Base-by-base conservation (phyloP, 2,329 filamentous ascomycete genomes). In the Lojkania enalia region DNA sequence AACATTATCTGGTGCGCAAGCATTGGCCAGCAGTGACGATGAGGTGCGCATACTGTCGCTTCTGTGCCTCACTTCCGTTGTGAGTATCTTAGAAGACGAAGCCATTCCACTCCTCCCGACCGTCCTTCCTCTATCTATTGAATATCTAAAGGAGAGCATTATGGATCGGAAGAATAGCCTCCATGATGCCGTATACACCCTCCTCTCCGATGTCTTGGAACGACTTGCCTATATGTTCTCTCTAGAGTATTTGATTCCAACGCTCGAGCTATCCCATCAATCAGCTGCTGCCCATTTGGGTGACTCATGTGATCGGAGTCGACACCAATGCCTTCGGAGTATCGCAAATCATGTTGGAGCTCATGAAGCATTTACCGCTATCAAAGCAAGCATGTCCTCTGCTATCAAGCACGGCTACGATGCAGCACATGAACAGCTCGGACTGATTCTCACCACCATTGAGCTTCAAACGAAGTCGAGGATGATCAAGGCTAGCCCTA, bases 201-300 rank as follows among this genome's bases (percentile, higher is more conserved):
- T 97, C 46, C 77, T 96, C 49, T 86, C 84, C 36, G 82, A 90
- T 5, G 76, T 96, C 33, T 82, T 92, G 11, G 85, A 94, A 55
- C 83, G 94, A 57, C 74, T 97, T 19, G 90, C 92, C 1, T 96
- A 88, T 71, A 95, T 97, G 84, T 77, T 97, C 49, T 89, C 90
- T 9, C 82, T 82, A 1, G 77, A 80, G 4, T 85, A 92, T 56
- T 71, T 97, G 9, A 83, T 88, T 51, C 82, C 80, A 37, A 79
- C 95, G 35, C 72, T 97, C 19, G 73, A 77, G 12, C 78, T 88
- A 9, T 91, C 89, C 4, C 87, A 86, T 64, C 76, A 77, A 37
- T 94, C 90, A 35, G 84, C 88, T 13, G 78, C 78, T 43, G 76
- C 80, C 3, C 77, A 75, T 14, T 69, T 90, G 20, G 79, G 83